Percentiles rank a stretch among this genome's conserved stretches.
phyloP scores from a whole-genome alignment of 2,329 filamentous ascomycete species.

The Pseudopyricularia javanii region DNA sequence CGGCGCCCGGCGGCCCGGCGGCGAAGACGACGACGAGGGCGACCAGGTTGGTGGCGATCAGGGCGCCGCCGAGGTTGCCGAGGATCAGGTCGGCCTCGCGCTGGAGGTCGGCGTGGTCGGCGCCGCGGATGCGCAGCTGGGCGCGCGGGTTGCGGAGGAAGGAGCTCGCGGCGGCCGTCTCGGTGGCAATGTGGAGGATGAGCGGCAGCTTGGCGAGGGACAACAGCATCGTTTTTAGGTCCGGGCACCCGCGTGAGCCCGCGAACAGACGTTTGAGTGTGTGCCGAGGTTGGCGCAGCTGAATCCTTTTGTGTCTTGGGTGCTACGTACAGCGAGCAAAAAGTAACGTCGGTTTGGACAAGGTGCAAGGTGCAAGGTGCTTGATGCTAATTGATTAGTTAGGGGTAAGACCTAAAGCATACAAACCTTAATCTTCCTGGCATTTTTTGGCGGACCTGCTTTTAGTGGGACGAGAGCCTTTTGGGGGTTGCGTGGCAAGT shows the following conservation, averaged over 20 bases:
- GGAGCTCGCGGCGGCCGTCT: constrained; percentile 24
- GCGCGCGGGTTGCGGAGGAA: constrained; percentile 28
- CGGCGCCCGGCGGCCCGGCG: constrained; percentile 15
- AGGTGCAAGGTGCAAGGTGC: no score
- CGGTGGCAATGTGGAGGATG: constrained; percentile 8
- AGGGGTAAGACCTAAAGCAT: no score
- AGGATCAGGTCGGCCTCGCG: constrained; percentile 28
- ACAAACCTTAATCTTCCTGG: no score
- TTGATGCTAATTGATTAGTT: no score
- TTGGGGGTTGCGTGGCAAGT: no score
- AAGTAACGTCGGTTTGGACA: no score
- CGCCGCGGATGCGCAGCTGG: constrained; percentile 28
- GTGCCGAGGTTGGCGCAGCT: no score
- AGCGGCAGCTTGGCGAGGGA: constrained; percentile 5
- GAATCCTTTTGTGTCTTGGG: no score
- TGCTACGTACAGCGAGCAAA: no score
- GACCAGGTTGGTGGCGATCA: constrained; percentile 31
- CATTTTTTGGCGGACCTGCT: no score
- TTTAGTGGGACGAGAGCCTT: no score
- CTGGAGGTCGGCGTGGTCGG: constrained; percentile 24
- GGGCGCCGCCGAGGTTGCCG: constrained; percentile 32
- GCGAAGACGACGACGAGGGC: constrained; percentile 20
- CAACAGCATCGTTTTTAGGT: constrained; percentile 6
- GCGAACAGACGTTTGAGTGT: no score
- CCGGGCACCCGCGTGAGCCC: constrained; percentile 12